A percentile compares a stretch with the other conserved stretches of the same genome.
phyloP scores from a whole-genome alignment of 2,329 filamentous ascomycete species.

The Aspergillus caelatus region DNA sequence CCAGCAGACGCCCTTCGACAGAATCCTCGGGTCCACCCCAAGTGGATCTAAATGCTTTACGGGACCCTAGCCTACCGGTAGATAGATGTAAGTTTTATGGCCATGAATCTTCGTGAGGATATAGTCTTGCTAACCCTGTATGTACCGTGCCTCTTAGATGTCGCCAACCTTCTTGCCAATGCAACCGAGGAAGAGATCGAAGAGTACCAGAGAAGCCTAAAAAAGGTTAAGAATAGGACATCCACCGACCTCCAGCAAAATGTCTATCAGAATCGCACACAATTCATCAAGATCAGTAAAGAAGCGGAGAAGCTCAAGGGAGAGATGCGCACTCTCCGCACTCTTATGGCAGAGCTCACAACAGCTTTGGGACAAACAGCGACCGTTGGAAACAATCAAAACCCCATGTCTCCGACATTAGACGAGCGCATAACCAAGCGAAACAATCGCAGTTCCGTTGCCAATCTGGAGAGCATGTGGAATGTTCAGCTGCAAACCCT shows the following conservation, averaged over 20 bases:
- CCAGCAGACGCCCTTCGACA: conserved; percentile 52
- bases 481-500: conserved; percentile 73
- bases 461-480: conserved; percentile 70
- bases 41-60: conserved; percentile 76
- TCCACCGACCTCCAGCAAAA: conserved; percentile 88
- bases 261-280: conserved; percentile 93
- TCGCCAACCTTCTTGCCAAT: conserved; percentile 71
- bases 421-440: conserved; percentile 55
- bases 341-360: conserved; percentile 91
- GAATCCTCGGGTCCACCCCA: conserved; percentile 63
- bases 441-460: conserved; percentile 84
- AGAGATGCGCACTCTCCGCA: conserved; percentile 89
- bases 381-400: conserved; percentile 55
- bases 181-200: conserved; percentile 85
- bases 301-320: conserved; percentile 96
- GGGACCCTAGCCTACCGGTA: conserved; percentile 75
- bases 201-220: conserved; percentile 75
- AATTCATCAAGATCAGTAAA: conserved; percentile 99
- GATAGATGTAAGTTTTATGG: conserved; percentile 68
- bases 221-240: conserved; percentile 75
- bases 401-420: conserved; percentile 52
- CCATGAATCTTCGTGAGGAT: conserved; percentile 4
- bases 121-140: conserved; percentile 19
- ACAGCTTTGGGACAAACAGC: conserved; percentile 59
- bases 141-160: conserved; percentile 32